Percentiles rank a stretch among this genome's conserved stretches.
phyloP scores from a whole-genome alignment of 495 filamentous ascomycete genomes.

The Mytilinidion resinicola region DNA sequence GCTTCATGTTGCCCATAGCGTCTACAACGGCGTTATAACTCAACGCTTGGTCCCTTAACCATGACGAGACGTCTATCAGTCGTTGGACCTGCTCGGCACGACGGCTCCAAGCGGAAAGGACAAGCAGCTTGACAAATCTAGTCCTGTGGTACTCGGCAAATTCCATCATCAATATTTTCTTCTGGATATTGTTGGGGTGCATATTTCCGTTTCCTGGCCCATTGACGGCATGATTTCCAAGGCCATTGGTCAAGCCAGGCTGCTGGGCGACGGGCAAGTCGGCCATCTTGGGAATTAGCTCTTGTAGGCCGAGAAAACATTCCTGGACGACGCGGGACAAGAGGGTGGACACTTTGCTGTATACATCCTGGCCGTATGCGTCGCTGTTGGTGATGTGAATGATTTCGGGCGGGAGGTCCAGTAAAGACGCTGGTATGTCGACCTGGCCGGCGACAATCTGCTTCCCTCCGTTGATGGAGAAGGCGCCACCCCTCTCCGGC shows the following conservation, averaged over 20 bases:
- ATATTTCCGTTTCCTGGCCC: conserved; percentile 50
- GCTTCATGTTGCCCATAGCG: conserved; percentile 62
- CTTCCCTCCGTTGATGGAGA: conserved; percentile 12
- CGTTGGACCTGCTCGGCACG: conserved; percentile 69
- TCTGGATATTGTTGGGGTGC: conserved; percentile 61
- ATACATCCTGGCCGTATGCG: conserved; percentile 43
- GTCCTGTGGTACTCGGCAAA: conserved; percentile 60
- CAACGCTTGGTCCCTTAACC: conserved; percentile 55
- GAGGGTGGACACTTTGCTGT: conserved; percentile 61
- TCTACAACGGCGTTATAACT: conserved; percentile 52
- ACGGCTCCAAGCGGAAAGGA: conserved; percentile 80
- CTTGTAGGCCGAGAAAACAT: conserved; percentile 67
- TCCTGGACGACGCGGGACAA: conserved; percentile 73
- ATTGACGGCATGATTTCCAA: conserved; percentile 39
- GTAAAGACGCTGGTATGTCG: conserved; percentile 9
- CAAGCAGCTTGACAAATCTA: conserved; percentile 83
- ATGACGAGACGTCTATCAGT: conserved; percentile 74
- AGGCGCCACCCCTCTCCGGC: not conserved
- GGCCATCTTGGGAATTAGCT: conserved; percentile 62
- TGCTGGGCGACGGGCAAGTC: conserved; percentile 48
- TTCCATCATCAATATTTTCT: conserved; percentile 70
- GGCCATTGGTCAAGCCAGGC: conserved; percentile 31
- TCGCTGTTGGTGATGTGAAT: conserved; percentile 56
- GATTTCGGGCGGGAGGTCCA: conserved; percentile 59
- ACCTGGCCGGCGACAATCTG: not conserved